Evolutionary conservation across 1,139 yeast genomes (phyloP).

Genomic region (Candida glucosophila): DNA sequence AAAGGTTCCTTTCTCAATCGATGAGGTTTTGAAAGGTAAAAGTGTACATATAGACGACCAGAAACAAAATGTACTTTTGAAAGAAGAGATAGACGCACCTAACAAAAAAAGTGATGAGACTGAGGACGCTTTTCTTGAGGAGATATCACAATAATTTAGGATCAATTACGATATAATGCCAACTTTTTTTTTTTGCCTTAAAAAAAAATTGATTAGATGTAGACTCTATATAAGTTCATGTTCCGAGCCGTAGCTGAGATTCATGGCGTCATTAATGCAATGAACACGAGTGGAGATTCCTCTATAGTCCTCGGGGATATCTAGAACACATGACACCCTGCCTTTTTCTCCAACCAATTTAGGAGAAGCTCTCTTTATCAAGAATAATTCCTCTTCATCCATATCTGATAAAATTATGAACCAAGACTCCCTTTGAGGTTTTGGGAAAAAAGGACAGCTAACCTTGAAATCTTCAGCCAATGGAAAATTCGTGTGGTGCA

Average conservation of each 20-base stretch:
- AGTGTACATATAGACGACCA: conserved; percentile 15
- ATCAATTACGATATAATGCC: conserved; percentile 7
- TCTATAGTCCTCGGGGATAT: conserved; percentile 39
- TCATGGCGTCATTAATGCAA: conserved; percentile 62
- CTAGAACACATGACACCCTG: conserved; percentile 31
- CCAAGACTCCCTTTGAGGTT: conserved; percentile 93
- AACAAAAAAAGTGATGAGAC: conserved; percentile 12
- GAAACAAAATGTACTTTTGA: conserved; percentile 8
- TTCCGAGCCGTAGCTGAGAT: conserved; percentile 28
- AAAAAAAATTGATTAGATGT: conserved; percentile 1
- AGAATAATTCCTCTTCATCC: conserved; percentile 37
- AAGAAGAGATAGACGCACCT: conserved; percentile 36
- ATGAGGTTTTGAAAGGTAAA: conserved; percentile 48
- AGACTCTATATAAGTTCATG: no score
- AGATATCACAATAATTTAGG: conserved; percentile 4
- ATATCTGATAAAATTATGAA: conserved; percentile 57
- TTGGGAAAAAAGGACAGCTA: conserved; percentile 77
- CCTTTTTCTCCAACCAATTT: conserved; percentile 37
- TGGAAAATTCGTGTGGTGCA: conserved; percentile 48
- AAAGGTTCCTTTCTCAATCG: conserved; percentile 48
- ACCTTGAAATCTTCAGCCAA: conserved; percentile 54
- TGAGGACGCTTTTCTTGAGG: conserved; percentile 38
- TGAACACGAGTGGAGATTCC: conserved; percentile 39
- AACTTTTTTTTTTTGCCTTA: no score
- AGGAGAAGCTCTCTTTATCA: conserved; percentile 65